phyloP scores from a whole-genome alignment of 1,139 yeast species.

The Pneumocystis canis region DNA sequence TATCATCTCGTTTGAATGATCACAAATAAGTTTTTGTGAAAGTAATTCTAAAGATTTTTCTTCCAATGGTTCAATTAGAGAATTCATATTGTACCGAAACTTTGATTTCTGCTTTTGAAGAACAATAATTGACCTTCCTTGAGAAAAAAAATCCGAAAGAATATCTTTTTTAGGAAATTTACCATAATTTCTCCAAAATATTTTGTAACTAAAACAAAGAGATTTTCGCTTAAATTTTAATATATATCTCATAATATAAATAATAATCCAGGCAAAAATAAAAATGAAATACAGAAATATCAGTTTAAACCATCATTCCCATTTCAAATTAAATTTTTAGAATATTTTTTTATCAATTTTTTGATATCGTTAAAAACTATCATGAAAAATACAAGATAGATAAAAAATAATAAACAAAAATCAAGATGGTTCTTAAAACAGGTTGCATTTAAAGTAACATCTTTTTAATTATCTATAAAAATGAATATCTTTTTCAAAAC shows the following conservation, averaged over 20 bases:
- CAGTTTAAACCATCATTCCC: neutral
- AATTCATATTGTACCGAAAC: neutral
- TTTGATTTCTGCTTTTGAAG: neutral
- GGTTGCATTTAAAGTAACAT: neutral
- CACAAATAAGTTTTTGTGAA: neutral
- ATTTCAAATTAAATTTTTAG: neutral
- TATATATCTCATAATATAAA: neutral
- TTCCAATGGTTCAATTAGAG: neutral
- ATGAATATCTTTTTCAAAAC: constrained; percentile 22
- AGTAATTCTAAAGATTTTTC: neutral
- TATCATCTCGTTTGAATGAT: neutral
- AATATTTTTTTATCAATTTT: too few species aligned
- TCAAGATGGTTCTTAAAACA: neutral
- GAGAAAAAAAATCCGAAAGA: neutral
- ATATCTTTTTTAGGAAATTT: neutral
- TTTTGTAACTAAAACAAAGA: neutral
- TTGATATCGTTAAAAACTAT: too few species aligned
- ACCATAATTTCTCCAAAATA: neutral
- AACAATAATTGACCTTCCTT: neutral
- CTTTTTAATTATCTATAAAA: neutral
- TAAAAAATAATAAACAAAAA: neutral
- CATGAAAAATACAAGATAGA: too few species aligned
- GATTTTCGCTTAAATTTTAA: neutral
- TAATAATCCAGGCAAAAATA: neutral
- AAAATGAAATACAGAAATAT: neutral